phyloP scores from a whole-genome alignment of 1,284 basidiomycete species.

The Phylloboletellus chloephorus region DNA sequence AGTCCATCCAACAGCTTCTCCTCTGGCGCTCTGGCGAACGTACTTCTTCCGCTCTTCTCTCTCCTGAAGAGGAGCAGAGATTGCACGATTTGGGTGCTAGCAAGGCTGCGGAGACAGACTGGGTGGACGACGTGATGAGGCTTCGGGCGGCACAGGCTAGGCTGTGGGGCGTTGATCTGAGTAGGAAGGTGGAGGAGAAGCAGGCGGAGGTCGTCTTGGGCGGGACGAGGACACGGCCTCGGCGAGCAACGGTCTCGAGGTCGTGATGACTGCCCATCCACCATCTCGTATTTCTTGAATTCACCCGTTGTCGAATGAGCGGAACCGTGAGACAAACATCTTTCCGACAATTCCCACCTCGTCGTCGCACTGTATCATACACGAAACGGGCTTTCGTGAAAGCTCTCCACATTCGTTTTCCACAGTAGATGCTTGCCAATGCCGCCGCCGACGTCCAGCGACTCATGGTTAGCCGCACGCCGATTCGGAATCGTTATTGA shows the following conservation, averaged over 20 bases:
- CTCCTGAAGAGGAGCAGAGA: conserved; percentile 47
- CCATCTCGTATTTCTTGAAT: conserved; percentile 7
- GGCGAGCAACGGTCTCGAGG: conserved; percentile 20
- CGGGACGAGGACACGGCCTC: conserved; percentile 31
- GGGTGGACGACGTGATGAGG: conserved; percentile 59
- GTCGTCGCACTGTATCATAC: conserved; percentile 11
- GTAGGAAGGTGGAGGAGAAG: conserved; percentile 19
- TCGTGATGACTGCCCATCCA: conserved; percentile 8
- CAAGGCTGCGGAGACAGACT: conserved; percentile 51
- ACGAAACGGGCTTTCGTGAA: conserved; percentile 21
- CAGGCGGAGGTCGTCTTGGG: conserved; percentile 13
- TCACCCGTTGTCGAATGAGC: neutral
- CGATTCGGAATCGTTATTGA: conserved; percentile 96
- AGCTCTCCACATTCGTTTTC: conserved; percentile 23
- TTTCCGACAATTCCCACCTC: neutral
- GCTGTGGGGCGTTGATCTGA: conserved; percentile 19
- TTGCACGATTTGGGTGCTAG: conserved; percentile 46
- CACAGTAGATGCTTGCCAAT: conserved; percentile 39
- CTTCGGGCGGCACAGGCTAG: conserved; percentile 38
- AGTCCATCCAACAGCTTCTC: conserved; percentile 61
- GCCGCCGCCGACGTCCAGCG: conserved; percentile 65
- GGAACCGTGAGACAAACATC: neutral
- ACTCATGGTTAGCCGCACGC: conserved; percentile 71
- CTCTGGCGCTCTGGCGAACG: conserved; percentile 63
- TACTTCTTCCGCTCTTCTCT: conserved; percentile 41